Conservation (phyloP, 2,329 filamentous ascomycete genomes). For the Didymella glomerata region DNA sequence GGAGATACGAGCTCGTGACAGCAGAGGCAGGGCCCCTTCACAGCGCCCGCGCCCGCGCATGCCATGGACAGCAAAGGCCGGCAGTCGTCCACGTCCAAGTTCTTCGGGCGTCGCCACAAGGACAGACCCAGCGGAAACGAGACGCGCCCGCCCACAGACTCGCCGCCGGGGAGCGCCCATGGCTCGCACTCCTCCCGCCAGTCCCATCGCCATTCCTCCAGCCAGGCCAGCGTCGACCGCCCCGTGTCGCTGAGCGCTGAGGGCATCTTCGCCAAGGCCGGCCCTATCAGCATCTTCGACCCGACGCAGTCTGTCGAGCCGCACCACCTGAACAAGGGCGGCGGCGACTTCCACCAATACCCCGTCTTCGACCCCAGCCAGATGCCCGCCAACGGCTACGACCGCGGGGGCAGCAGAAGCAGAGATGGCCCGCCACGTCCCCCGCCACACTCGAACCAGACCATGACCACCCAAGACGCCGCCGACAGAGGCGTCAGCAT, state of each 20-base stretch:
- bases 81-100: slow-evolving; percentile 81
- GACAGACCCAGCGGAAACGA: slow-evolving; percentile 62
- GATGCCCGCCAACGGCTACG: slow-evolving; percentile 55
- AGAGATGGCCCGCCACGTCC: slow-evolving; percentile 66
- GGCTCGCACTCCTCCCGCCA: slow-evolving; percentile 65
- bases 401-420: slow-evolving; percentile 58
- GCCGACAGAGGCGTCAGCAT: slow-evolving; percentile 74
- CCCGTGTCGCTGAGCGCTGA: slow-evolving; percentile 70
- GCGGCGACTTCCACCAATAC: slow-evolving; percentile 87
- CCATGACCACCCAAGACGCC: slow-evolving; percentile 68
- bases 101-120: slow-evolving; percentile 87
- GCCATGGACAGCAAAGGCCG: slow-evolving; percentile 76
- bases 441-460: slow-evolving; percentile 63
- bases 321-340: slow-evolving; percentile 81
- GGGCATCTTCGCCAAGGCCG: slow-evolving; percentile 75
- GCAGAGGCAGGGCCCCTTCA: background rate
- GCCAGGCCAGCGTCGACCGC: slow-evolving; percentile 71
- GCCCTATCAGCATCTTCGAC: slow-evolving; percentile 86
- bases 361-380: slow-evolving; percentile 71
- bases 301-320: slow-evolving; percentile 77
- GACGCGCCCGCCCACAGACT: slow-evolving; percentile 61
- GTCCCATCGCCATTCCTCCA: slow-evolving; percentile 15
- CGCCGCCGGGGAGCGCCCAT: slow-evolving; percentile 68
- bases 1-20: background rate
- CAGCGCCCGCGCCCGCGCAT: background rate